Conservation (phyloP, 1,139 yeast species). For the Candida dubliniensis region DNA sequence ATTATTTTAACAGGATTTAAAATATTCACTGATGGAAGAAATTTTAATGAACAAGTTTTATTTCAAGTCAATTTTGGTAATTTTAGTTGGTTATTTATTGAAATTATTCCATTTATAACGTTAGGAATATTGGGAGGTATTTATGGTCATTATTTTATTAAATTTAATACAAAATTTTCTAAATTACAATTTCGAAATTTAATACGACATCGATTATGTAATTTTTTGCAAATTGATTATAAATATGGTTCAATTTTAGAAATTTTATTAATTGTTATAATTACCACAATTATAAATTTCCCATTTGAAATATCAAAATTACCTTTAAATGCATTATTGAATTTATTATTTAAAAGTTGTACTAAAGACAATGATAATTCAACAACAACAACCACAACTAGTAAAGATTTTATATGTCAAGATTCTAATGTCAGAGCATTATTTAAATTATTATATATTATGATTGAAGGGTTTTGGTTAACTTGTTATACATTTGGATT, state of each 20-base stretch:
- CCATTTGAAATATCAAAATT: constrained; percentile 55
- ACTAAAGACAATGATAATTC: constrained; percentile 20
- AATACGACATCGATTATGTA: constrained; percentile 22
- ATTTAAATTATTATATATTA: constrained; percentile 44
- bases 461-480: constrained; percentile 54
- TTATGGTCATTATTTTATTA: constrained; percentile 57
- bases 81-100: constrained; percentile 72
- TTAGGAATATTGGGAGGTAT: constrained; percentile 71
- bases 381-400: too few relatives aligned
- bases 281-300: constrained; percentile 57
- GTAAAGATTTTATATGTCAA: constrained; percentile 39
- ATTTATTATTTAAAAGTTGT: constrained; percentile 67
- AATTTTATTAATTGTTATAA: constrained; percentile 44
- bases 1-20: constrained; percentile 57
- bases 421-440: constrained; percentile 27
- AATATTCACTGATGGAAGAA: constrained; percentile 57
- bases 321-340: constrained; percentile 56
- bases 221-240: constrained; percentile 14
- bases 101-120: constrained; percentile 63
- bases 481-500: constrained; percentile 67
- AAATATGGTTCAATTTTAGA: constrained; percentile 41
- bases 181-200: constrained; percentile 19
- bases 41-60: constrained; percentile 55
- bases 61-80: constrained; percentile 66
- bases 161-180: constrained; percentile 40